Conservation (phyloP, 257 asterid genomes). For the Euphrasia confusa region DNA sequence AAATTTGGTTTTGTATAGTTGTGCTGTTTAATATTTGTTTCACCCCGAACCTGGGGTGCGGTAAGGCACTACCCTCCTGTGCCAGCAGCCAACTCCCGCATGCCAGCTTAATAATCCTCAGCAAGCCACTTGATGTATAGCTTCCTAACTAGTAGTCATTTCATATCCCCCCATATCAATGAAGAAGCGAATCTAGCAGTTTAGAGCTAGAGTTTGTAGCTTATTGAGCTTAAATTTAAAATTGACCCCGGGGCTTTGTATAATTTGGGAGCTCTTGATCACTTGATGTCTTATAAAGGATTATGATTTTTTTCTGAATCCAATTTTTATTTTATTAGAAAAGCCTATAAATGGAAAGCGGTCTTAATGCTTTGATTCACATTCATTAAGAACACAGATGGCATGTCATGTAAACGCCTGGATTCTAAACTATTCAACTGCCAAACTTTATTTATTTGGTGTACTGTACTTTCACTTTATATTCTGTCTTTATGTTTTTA, state of each 20-base stretch:
- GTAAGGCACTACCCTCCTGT: conserved; percentile 18
- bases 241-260: too few species aligned
- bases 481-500: background rate
- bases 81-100: conserved; percentile 16
- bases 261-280: too few species aligned
- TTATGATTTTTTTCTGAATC: conserved; percentile 5
- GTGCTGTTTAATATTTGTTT: background rate
- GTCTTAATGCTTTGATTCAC: background rate
- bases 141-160: background rate
- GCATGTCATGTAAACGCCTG: conserved; percentile 4
- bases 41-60: background rate
- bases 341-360: background rate
- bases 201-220: too few species aligned
- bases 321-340: conserved; percentile 8
- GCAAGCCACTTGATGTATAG: conserved; percentile 16
- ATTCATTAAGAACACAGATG: background rate
- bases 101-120: conserved; percentile 17
- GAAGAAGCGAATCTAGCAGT: background rate
- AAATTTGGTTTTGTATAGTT: background rate
- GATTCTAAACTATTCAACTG: conserved; percentile 9
- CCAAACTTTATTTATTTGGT: conserved; percentile 10
- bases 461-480: background rate
- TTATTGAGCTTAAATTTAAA: too few species aligned
- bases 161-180: conserved; percentile 4
- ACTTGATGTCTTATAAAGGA: background rate